Evolutionary conservation across 2,329 filamentous ascomycete species (phyloP).

Genomic region (Aspergillus sp.): DNA sequence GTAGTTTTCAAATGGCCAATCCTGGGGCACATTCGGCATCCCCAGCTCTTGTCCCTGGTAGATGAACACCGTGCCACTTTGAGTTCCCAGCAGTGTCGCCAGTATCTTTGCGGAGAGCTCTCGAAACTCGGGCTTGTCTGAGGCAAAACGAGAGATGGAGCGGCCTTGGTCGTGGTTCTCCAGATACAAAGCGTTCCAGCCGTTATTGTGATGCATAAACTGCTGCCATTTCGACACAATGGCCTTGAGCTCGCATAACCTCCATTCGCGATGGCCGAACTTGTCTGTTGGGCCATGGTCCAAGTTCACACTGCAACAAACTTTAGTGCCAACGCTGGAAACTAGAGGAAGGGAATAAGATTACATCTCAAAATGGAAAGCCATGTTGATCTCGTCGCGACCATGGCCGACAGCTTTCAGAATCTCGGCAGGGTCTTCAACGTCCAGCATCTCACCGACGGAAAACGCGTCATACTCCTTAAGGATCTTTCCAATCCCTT

Average conservation of each 20-base stretch:
- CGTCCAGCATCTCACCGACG: conserved; percentile 59
- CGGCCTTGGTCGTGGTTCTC: conserved; percentile 66
- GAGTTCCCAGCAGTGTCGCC: conserved; percentile 55
- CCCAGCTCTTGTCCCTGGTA: conserved; percentile 69
- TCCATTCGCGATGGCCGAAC: conserved; percentile 41
- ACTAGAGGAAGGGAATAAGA: neutral
- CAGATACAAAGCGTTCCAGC: conserved; percentile 64
- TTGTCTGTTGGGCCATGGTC: conserved; percentile 52
- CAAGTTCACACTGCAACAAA: conserved; percentile 51
- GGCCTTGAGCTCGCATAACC: conserved; percentile 50
- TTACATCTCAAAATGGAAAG: conserved; percentile 64
- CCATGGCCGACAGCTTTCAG: conserved; percentile 54
- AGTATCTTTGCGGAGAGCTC: conserved; percentile 58
- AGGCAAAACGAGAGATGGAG: conserved; percentile 54
- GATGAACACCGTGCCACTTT: conserved; percentile 62
- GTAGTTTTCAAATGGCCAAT: conserved; percentile 63
- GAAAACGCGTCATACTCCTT: conserved; percentile 57
- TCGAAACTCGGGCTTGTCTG: conserved; percentile 49
- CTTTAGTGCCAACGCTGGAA: neutral
- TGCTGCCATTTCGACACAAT: conserved; percentile 58
- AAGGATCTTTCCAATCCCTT: conserved; percentile 52
- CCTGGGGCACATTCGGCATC: conserved; percentile 61
- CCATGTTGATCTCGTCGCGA: conserved; percentile 64
- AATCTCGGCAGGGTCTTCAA: conserved; percentile 47
- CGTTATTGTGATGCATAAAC: conserved; percentile 56